Base-by-base conservation (phyloP, 805 yeast species). In the Candida awuae region DNA sequence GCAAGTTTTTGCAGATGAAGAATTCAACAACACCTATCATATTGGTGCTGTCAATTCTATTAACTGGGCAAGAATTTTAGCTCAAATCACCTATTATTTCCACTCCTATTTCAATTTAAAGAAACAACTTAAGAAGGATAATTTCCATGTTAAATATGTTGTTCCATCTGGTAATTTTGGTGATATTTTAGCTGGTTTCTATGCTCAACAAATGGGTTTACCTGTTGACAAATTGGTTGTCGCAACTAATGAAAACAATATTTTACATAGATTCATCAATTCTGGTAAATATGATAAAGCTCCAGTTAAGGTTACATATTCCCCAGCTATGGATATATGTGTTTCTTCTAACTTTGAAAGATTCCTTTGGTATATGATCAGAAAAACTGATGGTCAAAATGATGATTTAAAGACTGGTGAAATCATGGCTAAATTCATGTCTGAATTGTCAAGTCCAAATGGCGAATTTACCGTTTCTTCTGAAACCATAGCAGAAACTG, bases 121-220 rank as follows among this genome's bases (percentile, higher is more conserved):
- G 41, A 75, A 71, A 48, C 49, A 59, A 34, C 22, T 50, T 8
- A 39, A 39, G 21, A 51, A 58, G 10, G 55, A 52, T 9, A 44
- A 54, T 32, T 63, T 61, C 21, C 74, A 73, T 51, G 76, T 84
- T 41, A 81, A 84, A 51, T 92, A 75, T 58, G 94, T 92, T 32
- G 98, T 92, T 33, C 98, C 98, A 50, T 83, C 94, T 42, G 98
- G 98, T 58, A 92, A 92, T 72, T 92, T 92, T 62, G 98, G 98
- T 60, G 98, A 92, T 60, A 88, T 92, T 44, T 75, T 92, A 42
- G 98, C 98, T 21, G 98, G 98, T 44, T 92, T 79, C 63, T 92
- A 75, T 59, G 97, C 98, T 37, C 77, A 80, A 59, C 73, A 82
- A 61, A 88, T 92, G 97, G 98, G 98, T 28, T 71, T 92, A 48